phyloP scores from a whole-genome alignment of 2,329 filamentous ascomycete genomes.

The Fusarium agapanthi region DNA sequence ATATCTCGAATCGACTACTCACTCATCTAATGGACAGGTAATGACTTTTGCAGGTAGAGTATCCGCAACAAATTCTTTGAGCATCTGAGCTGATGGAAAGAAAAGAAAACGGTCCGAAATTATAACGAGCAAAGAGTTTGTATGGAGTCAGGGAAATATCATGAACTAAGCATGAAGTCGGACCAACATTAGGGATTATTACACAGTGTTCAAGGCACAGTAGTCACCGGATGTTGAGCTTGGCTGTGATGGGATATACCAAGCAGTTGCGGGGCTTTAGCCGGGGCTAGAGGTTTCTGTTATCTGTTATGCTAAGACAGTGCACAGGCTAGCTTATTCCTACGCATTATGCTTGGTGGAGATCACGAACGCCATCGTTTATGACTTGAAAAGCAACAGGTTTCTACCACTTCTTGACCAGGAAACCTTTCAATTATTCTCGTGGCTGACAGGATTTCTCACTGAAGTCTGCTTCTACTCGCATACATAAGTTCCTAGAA shows the following conservation, averaged over 20 bases:
- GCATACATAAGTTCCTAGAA: neutral
- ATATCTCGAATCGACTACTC: neutral
- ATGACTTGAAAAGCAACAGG: conserved; percentile 27
- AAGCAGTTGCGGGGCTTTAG: neutral
- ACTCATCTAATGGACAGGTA: neutral
- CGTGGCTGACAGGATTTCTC: neutral
- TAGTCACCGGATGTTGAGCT: neutral
- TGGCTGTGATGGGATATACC: conserved; percentile 26
- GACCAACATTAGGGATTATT: conserved; percentile 18
- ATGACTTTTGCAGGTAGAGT: neutral
- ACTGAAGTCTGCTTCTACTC: neutral
- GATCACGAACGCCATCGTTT: conserved; percentile 12
- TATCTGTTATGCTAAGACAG: conserved; percentile 46
- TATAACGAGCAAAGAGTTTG: neutral
- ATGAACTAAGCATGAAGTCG: neutral
- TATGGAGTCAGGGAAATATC: neutral
- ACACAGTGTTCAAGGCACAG: conserved; percentile 29
- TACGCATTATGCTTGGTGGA: conserved; percentile 45
- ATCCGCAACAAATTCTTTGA: neutral
- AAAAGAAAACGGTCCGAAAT: neutral
- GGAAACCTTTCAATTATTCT: neutral
- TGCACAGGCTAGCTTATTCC: conserved; percentile 13
- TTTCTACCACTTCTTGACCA: neutral
- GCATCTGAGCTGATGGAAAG: neutral
- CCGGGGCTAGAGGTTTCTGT: neutral